Evolutionary conservation across 805 yeast genomes (phyloP).

Genomic region (Yamadazyma tumulicola): DNA sequence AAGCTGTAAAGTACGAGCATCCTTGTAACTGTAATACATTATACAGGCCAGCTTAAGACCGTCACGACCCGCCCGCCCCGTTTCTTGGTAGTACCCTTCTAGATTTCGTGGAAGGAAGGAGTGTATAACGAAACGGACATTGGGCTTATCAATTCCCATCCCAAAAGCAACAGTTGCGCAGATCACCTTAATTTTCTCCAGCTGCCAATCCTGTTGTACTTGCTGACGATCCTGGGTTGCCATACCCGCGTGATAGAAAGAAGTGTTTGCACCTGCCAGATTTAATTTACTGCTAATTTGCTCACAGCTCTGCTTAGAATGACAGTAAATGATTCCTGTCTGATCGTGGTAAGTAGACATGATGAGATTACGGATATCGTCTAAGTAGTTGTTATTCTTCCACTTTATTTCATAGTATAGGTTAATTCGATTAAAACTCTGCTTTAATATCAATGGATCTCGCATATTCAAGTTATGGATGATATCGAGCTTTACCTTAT

Average conservation of each 20-base stretch:
- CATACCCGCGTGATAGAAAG: conserved; percentile 96
- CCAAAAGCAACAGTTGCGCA: conserved; percentile 99
- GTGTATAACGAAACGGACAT: conserved; percentile 90
- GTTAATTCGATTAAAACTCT: conserved; percentile 89
- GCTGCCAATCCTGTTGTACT: conserved; percentile 85
- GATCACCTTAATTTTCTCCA: conserved; percentile 64
- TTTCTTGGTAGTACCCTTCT: conserved; percentile 97
- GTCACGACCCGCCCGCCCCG: conserved; percentile 98
- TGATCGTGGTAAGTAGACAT: conserved; percentile 46
- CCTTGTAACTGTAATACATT: conserved; percentile 75
- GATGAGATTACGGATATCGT: conserved; percentile 59
- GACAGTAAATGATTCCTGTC: conserved; percentile 92
- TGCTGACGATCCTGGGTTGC: conserved; percentile 62
- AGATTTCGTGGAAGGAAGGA: conserved; percentile 82
- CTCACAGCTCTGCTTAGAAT: conserved; percentile 86
- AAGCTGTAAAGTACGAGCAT: conserved; percentile 70
- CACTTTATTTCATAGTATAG: conserved; percentile 71
- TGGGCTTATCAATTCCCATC: conserved; percentile 97
- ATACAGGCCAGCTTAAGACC: conserved; percentile 80
- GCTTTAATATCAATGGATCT: conserved; percentile 66
- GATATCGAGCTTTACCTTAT: conserved; percentile 82
- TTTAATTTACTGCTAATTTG: conserved; percentile 62
- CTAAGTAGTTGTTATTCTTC: conserved; percentile 56
- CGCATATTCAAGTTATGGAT: conserved; percentile 67
- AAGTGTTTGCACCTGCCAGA: conserved; percentile 60